Conservation (phyloP, 305 asterid species). For the Lippia alba region DNA sequence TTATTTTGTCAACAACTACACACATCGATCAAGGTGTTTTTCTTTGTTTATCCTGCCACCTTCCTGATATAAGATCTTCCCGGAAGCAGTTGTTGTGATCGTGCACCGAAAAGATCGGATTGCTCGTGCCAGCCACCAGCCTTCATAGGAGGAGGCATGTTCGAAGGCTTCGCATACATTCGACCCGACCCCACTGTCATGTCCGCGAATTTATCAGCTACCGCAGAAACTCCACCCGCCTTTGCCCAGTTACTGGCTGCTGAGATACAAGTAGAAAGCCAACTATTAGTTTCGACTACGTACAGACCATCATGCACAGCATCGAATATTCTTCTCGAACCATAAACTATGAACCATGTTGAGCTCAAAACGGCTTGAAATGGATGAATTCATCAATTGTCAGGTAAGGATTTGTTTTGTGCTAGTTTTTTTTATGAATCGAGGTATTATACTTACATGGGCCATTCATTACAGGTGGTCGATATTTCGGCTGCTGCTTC, state of each 20-base stretch:
- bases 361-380: not conserved
- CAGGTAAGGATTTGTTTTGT: not conserved
- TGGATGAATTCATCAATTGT: not conserved
- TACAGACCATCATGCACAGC: not conserved
- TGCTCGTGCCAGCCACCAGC: constrained; percentile 88
- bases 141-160: constrained; percentile 72
- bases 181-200: constrained; percentile 55
- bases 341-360: not conserved
- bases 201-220: constrained; percentile 60
- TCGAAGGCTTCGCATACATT: constrained; percentile 35
- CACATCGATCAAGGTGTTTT: not conserved
- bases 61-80: constrained; percentile 41
- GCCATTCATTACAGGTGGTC: constrained; percentile 75
- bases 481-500: constrained; percentile 78
- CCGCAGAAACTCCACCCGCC: constrained; percentile 50
- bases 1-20: not conserved
- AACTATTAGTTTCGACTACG: not conserved
- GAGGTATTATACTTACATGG: constrained; percentile 49
- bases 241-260: constrained; percentile 48
- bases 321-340: not conserved
- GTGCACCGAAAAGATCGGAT: constrained; percentile 51
- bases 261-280: not conserved
- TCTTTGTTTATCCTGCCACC: constrained; percentile 42
- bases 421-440: not conserved
- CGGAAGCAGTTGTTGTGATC: constrained; percentile 56